phyloP scores from a whole-genome alignment of 345 rosid genomes.

The Excoecaria agallocha region DNA sequence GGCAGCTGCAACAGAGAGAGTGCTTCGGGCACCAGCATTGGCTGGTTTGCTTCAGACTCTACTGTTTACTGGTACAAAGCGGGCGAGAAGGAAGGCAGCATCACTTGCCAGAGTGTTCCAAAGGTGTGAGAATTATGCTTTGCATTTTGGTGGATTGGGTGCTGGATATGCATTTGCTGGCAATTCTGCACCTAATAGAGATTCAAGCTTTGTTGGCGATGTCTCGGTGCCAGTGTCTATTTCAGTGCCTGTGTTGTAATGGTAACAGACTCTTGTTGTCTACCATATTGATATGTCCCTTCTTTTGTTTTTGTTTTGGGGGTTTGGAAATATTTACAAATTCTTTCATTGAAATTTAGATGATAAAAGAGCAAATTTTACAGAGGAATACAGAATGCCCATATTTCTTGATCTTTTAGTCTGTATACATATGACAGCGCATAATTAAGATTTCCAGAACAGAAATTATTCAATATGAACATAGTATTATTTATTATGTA shows the following conservation, averaged over 20 bases:
- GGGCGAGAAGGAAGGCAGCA: conserved; percentile 93
- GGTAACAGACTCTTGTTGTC: conserved; percentile 20
- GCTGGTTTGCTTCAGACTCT: conserved; percentile 72
- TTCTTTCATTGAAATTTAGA: conserved; percentile 55
- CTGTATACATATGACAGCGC: conserved; percentile 10
- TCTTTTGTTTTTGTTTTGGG: not conserved
- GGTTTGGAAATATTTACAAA: conserved; percentile 34
- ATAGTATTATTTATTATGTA: not conserved
- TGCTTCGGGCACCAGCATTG: conserved; percentile 72
- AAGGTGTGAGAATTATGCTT: conserved; percentile 57
- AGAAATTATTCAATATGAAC: conserved; percentile 2
- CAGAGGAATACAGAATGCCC: conserved; percentile 20
- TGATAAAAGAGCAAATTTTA: conserved; percentile 25
- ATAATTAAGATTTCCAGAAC: not conserved
- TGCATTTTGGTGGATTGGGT: conserved; percentile 56
- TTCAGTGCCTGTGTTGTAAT: conserved; percentile 64
- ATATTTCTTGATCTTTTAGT: conserved; percentile 8
- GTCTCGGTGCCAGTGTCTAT: conserved; percentile 69
- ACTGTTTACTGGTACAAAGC: conserved; percentile 82
- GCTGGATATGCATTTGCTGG: conserved; percentile 61
- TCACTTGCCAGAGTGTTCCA: conserved; percentile 91
- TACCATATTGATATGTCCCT: conserved; percentile 16
- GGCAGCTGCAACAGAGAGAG: conserved; percentile 61
- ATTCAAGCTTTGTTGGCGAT: conserved; percentile 49
- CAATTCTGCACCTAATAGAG: conserved; percentile 45